Conservation (phyloP, 2,329 filamentous ascomycete species). For the Colletotrichum sp. region DNA sequence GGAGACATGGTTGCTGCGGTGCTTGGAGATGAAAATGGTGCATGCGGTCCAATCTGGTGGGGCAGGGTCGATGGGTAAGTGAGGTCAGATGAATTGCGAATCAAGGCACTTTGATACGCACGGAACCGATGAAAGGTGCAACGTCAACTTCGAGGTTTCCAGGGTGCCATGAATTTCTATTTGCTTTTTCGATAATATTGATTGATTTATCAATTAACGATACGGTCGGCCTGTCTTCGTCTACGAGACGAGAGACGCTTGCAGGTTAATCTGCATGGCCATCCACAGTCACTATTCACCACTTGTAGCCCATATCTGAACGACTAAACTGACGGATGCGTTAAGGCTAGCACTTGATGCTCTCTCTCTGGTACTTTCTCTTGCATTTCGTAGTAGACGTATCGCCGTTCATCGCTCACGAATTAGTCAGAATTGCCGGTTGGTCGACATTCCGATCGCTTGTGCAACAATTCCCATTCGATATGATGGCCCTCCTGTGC, state of each 20-base stretch:
- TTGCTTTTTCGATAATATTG: neutral
- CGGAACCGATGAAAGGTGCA: neutral
- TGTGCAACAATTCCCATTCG: neutral
- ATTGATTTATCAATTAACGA: neutral
- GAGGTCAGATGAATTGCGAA: constrained; percentile 19
- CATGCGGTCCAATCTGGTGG: constrained; percentile 16
- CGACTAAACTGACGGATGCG: neutral
- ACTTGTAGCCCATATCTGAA: neutral
- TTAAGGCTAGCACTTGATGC: neutral
- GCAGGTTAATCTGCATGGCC: neutral
- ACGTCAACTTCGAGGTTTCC: neutral
- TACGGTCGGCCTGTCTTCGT: neutral
- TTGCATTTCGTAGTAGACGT: neutral
- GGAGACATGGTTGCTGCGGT: constrained; percentile 41
- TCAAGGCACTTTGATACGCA: neutral
- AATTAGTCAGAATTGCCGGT: neutral
- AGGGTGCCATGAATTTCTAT: neutral
- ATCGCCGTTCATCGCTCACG: neutral
- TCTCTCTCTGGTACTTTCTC: neutral
- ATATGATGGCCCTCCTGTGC: accelerated
- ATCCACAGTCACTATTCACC: neutral
- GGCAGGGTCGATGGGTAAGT: constrained; percentile 17
- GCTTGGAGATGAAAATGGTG: constrained; percentile 5
- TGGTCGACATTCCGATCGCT: neutral
- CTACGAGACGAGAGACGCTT: neutral